These are phyloP conservation scores for Orbilia quercus DNA, from an alignment of 2,329 filamentous ascomycete genomes.

Conservation along the genomic window DNA sequence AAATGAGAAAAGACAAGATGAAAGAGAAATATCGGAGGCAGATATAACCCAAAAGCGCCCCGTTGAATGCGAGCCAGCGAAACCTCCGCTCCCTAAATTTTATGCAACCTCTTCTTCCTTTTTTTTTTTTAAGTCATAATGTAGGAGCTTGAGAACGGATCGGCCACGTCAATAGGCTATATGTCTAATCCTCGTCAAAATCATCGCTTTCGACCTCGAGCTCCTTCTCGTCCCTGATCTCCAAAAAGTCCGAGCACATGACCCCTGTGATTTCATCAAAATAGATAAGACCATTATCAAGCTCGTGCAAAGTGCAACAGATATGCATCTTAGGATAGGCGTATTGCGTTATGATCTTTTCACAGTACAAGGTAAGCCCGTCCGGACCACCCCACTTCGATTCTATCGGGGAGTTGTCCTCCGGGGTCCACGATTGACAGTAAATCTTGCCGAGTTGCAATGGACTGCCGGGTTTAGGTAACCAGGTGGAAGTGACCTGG, in stretches of 20 bases:
- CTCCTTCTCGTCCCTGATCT: constrained; percentile 57
- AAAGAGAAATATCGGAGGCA: no score
- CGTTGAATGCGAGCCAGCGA: no score
- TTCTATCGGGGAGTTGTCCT: constrained; percentile 28
- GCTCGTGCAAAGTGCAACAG: constrained; percentile 46
- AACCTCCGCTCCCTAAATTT: no score
- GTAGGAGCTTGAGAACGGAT: neutral
- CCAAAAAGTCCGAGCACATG: constrained; percentile 52
- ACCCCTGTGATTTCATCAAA: constrained; percentile 49
- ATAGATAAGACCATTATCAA: constrained; percentile 28
- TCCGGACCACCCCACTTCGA: constrained; percentile 36
- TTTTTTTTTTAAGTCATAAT: neutral
- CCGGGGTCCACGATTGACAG: constrained; percentile 41
- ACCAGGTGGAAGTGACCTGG: constrained; percentile 61
- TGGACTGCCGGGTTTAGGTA: constrained; percentile 39
- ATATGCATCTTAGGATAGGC: constrained; percentile 61
- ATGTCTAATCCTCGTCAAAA: constrained; percentile 39
- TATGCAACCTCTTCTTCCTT: no score
- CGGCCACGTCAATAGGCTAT: no score
- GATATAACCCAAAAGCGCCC: no score
- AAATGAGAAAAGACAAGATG: no score
- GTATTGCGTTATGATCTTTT: constrained; percentile 64
- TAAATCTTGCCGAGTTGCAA: constrained; percentile 42
- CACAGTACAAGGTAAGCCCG: constrained; percentile 65
- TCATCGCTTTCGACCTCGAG: constrained; percentile 55